These are phyloP conservation scores for Xenoacremonium recifei DNA, from an alignment of 2,329 filamentous ascomycete species.

Conservation along the genomic window DNA sequence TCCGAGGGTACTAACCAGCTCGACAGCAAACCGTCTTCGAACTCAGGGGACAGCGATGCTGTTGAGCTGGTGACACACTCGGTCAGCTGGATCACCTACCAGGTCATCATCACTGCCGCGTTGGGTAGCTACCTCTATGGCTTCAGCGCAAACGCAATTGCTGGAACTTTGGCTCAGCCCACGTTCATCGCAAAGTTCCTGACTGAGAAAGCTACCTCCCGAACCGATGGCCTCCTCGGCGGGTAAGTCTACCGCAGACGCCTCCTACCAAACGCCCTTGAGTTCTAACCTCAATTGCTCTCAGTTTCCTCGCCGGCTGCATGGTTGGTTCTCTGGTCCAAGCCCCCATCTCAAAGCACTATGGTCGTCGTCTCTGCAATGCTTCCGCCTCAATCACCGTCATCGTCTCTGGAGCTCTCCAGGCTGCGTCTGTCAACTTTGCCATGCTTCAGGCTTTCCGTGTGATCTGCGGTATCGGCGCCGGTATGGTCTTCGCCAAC, in stretches of 20 bases:
- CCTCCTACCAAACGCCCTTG: no score
- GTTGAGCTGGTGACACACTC: conserved; percentile 6
- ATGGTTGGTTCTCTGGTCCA: conserved; percentile 14
- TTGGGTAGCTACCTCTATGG: conserved; percentile 12
- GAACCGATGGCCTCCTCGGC: no score
- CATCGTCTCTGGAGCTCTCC: background rate
- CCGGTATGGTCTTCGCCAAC: background rate
- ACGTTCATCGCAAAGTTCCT: conserved; percentile 16
- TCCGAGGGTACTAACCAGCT: conserved; percentile 3
- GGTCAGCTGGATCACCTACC: conserved; percentile 14
- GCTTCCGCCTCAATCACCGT: background rate
- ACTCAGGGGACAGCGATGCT: conserved; percentile 4
- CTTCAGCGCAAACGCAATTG: conserved; percentile 17
- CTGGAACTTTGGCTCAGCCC: conserved; percentile 15
- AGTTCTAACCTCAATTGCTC: background rate
- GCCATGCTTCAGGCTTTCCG: background rate
- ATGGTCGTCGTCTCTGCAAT: conserved; percentile 10
- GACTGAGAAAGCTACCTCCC: conserved; percentile 4
- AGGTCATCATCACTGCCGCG: conserved; percentile 15
- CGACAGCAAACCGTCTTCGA: conserved; percentile 7
- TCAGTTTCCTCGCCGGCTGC: conserved; percentile 12
- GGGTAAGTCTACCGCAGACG: no score
- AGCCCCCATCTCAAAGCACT: conserved; percentile 13
- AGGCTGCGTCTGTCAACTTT: background rate
- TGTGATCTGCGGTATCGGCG: background rate